Base-by-base conservation (phyloP, 2,329 filamentous ascomycete genomes). In the Aspergillus pseudoterreus region DNA sequence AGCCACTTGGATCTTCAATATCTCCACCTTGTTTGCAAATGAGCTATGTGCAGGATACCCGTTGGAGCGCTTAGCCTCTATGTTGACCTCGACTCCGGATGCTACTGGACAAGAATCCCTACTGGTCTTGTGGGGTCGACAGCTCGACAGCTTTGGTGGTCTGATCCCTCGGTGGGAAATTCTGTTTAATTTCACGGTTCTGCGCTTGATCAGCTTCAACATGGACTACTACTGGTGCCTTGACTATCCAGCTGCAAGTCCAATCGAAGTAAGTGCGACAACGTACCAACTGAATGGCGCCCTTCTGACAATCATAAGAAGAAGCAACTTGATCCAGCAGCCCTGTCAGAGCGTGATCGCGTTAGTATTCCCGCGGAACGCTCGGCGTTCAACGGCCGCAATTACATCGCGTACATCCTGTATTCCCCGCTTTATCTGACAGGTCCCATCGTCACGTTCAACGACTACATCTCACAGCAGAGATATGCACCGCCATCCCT, bases 171-270 rank as follows among this genome's bases (percentile, higher is more conserved):
- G 92, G 53, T 99, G 94, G 94, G 90, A 97, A 69, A 85, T 99
- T n/a, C 80, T 96, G 4, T 99, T 99, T 79, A 99, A 99, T 65
- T 84, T 99, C 55, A 96, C 92, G 3, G 86, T 97, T 22, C 76
- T 99, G 50, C 86, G 94, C 4, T 78, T 97, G 44, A 91, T 99
- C 63, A 96, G 92, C 69, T 99, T 96, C 80, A 97, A 97, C 69
- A 72, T 99, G 66, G 94, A 99, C 72, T 92, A 95, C 69, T 92
- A 95, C 69, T 99, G 94, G 92, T 94, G 89, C 62, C 71, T 88
- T 2, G 84, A 88, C 57, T 79, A 82, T 52, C 75, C 80, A 36
- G 76, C 77, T 21, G 74, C 81, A 24, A 92, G 83, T 63, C 80
- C 87, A 8, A 71, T 96, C 39, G 92, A 97, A 86, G 94, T 97